phyloP scores from a whole-genome alignment of 2,329 filamentous ascomycete genomes.

The Parastagonospora avenae region DNA sequence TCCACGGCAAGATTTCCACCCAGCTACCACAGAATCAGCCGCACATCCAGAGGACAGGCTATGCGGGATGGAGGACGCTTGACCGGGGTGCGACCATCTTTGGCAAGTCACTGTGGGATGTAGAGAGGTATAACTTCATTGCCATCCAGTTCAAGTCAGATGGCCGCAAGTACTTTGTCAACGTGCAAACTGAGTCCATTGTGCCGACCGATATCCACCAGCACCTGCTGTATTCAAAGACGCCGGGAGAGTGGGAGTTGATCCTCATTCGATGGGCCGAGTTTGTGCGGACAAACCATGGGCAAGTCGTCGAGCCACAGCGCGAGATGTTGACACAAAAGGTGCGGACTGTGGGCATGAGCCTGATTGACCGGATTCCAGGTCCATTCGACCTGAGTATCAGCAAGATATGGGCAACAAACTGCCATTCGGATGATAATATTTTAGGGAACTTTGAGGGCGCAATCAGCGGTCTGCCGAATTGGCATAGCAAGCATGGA shows the following conservation, averaged over 20 bases:
- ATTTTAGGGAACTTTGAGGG: conserved; percentile 35
- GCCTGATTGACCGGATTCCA: conserved; percentile 84
- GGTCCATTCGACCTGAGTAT: conserved; percentile 88
- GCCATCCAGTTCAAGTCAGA: conserved; percentile 89
- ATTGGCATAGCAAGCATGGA: conserved; percentile 19
- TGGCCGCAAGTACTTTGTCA: conserved; percentile 90
- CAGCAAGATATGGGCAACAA: conserved; percentile 89
- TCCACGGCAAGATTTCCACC: conserved; percentile 87
- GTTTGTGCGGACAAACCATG: conserved; percentile 94
- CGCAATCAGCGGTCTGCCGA: conserved; percentile 30
- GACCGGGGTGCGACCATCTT: conserved; percentile 82
- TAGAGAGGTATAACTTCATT: conserved; percentile 86
- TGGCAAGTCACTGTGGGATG: conserved; percentile 83
- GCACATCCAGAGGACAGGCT: conserved; percentile 79
- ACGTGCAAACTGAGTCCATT: conserved; percentile 92
- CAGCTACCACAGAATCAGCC: conserved; percentile 76
- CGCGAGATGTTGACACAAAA: conserved; percentile 85
- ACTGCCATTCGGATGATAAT: conserved; percentile 55
- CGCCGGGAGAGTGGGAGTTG: conserved; percentile 90
- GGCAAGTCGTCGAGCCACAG: conserved; percentile 90
- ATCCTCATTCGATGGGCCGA: conserved; percentile 88
- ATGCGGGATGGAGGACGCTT: conserved; percentile 85
- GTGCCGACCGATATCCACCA: conserved; percentile 96
- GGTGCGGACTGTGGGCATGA: conserved; percentile 83
- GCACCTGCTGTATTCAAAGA: conserved; percentile 80